A percentile compares a stretch with the other conserved stretches of the same genome.
These are phyloP conservation scores for Stephanodiscus triporus DNA, from an alignment of 108 stramenopile genomes.

Conservation along the genomic window DNA sequence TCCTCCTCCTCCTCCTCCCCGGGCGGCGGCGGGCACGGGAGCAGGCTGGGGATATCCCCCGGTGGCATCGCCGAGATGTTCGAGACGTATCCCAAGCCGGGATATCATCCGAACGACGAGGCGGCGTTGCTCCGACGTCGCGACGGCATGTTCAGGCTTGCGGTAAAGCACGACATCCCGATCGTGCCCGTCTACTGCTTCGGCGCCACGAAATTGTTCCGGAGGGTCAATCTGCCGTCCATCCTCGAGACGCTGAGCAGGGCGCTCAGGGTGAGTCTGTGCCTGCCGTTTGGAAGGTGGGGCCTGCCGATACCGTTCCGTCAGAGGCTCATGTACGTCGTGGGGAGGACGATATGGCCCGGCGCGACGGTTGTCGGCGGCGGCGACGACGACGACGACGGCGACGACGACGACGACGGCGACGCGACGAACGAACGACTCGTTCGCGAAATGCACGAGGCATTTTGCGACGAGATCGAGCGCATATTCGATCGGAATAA, in stretches of 20 bases:
- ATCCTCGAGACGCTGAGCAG: slow-evolving; percentile 78
- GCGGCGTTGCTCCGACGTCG: slow-evolving; percentile 71
- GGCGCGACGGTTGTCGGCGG: not conserved
- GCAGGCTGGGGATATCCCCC: slow-evolving; percentile 73
- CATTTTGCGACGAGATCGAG: slow-evolving; percentile 79
- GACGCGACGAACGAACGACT: slow-evolving; percentile 40
- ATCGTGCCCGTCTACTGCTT: slow-evolving; percentile 90
- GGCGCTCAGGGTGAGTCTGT: slow-evolving; percentile 68
- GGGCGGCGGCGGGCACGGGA: slow-evolving; percentile 23
- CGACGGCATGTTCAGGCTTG: slow-evolving; percentile 88
- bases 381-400: no score
- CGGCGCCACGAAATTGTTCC: slow-evolving; percentile 87
- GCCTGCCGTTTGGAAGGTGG: slow-evolving; percentile 71
- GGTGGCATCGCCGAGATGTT: slow-evolving; percentile 97
- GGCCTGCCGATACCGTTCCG: slow-evolving; percentile 83
- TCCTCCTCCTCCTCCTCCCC: no score
- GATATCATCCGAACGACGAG: slow-evolving; percentile 78
- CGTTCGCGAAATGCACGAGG: slow-evolving; percentile 82
- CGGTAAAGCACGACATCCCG: slow-evolving; percentile 77
- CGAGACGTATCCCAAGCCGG: slow-evolving; percentile 80
- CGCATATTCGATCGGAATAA: slow-evolving; percentile 89
- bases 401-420: not conserved
- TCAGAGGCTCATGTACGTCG: slow-evolving; percentile 73
- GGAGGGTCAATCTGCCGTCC: slow-evolving; percentile 77
- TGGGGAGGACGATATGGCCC: slow-evolving; percentile 78